These are phyloP conservation scores for Microsporum canis DNA, from an alignment of 2,329 filamentous ascomycete genomes.

Conservation along the genomic window DNA sequence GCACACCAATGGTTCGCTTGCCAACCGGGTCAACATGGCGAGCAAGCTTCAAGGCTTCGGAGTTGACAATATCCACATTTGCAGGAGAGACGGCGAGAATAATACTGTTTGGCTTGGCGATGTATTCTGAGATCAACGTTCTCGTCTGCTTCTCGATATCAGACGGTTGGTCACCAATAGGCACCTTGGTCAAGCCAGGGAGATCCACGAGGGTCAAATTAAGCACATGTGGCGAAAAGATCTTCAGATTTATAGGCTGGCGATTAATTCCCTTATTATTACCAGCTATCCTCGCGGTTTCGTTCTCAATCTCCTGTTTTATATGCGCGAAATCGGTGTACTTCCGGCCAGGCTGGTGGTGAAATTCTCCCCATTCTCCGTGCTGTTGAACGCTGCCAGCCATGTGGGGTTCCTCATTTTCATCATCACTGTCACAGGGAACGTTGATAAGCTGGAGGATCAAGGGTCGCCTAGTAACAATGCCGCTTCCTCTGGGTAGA, in stretches of 20 bases:
- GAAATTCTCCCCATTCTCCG: conserved; percentile 84
- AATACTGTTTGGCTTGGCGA: conserved; percentile 97
- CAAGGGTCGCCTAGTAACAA: conserved; percentile 85
- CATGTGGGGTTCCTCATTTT: conserved; percentile 61
- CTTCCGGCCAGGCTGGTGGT: conserved; percentile 79
- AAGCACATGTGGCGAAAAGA: conserved; percentile 92
- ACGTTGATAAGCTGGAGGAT: conserved; percentile 98
- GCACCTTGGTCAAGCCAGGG: conserved; percentile 92
- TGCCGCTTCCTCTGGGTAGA: conserved; percentile 87
- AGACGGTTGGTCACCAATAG: conserved; percentile 91
- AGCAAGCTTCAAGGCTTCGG: conserved; percentile 90
- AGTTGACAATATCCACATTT: conserved; percentile 97
- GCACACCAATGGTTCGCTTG: conserved; percentile 85
- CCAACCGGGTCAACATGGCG: conserved; percentile 94
- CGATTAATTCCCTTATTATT: conserved; percentile 98
- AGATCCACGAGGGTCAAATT: conserved; percentile 94
- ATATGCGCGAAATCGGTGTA: conserved; percentile 90
- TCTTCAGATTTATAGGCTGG: conserved; percentile 95
- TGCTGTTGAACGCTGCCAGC: conserved; percentile 59
- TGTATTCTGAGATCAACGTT: conserved; percentile 94
- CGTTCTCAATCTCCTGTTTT: conserved; percentile 91
- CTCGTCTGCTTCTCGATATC: conserved; percentile 99
- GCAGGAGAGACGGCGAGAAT: conserved; percentile 92
- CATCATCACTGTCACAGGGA: conserved; percentile 59
- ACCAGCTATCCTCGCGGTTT: conserved; percentile 87